phyloP scores from a whole-genome alignment of 106 monocot species.

The Acorus calamus region DNA sequence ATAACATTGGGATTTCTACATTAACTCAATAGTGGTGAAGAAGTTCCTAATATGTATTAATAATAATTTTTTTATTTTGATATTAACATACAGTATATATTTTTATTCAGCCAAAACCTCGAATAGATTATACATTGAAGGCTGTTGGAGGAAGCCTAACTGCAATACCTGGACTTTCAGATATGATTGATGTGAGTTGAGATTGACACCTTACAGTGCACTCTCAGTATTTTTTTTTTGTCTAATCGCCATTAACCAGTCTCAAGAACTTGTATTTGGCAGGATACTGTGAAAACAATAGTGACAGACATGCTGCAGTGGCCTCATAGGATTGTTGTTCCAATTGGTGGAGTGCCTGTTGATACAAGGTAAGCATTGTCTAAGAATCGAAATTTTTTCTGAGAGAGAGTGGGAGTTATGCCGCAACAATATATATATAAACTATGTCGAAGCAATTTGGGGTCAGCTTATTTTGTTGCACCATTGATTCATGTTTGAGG shows the following conservation, averaged over 20 bases:
- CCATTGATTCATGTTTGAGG: no score
- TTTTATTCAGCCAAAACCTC: slow-evolving; percentile 75
- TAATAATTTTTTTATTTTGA: no score
- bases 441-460: no score
- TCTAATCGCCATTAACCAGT: not conserved
- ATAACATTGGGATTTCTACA: no score
- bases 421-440: no score
- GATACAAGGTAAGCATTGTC: slow-evolving; percentile 54
- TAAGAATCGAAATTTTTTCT: no score
- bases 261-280: not conserved
- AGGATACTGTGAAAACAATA: slow-evolving; percentile 85
- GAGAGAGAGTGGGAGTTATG: no score
- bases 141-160: slow-evolving; percentile 96
- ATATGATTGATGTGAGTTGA: slow-evolving; percentile 85
- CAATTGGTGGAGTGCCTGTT: slow-evolving; percentile 77
- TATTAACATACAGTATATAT: no score
- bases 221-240: not conserved
- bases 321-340: slow-evolving; percentile 97
- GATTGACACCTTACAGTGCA: no score
- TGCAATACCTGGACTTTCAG: slow-evolving; percentile 91
- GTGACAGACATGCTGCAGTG: slow-evolving; percentile 80
- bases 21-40: no score
- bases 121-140: slow-evolving; percentile 84
- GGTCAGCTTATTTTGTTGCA: no score
- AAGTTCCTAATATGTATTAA: no score